A percentile compares a stretch with the other conserved stretches of the same genome.
Evolutionary conservation across 2,329 filamentous ascomycete species (phyloP).

Genomic region (Tolypocladium inflatum): DNA sequence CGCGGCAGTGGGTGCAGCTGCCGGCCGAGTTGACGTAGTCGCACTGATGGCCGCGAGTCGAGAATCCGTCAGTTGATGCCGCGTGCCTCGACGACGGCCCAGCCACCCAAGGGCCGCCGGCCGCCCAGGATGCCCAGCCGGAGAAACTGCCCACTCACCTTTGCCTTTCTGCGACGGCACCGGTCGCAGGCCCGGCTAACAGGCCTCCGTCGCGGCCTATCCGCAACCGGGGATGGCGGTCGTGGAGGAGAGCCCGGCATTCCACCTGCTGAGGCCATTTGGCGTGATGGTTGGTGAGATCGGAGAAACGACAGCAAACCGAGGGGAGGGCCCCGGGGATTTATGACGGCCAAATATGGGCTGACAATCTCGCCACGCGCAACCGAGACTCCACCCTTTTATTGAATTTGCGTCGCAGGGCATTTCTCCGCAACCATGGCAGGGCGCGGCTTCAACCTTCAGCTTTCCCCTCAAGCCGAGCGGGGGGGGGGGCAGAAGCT

Average conservation of each 20-base stretch:
- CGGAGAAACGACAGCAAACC: not conserved
- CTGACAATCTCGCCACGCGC: not conserved
- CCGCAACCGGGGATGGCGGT: conserved; percentile 4
- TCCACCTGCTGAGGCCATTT: not conserved
- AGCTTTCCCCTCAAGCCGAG: not conserved
- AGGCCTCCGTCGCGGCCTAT: conserved; percentile 9
- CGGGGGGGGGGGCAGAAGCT: not conserved
- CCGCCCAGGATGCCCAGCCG: conserved; percentile 1
- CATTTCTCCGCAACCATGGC: conserved; percentile 4
- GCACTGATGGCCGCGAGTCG: conserved; percentile 13
- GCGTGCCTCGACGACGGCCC: not conserved
- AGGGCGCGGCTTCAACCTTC: not conserved
- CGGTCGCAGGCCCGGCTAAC: conserved; percentile 23
- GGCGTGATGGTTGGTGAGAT: not conserved
- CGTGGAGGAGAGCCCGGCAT: conserved; percentile 9
- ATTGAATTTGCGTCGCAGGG: not conserved
- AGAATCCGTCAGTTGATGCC: conserved; percentile 1
- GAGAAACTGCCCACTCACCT: conserved; percentile 12
- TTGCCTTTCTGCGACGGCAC: conserved; percentile 26
- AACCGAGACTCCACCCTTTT: conserved; percentile 3
- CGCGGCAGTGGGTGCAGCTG: conserved; percentile 22
- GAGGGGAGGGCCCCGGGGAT: not conserved
- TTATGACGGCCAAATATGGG: not conserved
- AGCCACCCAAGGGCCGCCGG: too few relatives aligned
- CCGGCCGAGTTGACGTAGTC: conserved; percentile 12